Percentiles rank a stretch among this genome's conserved stretches.
phyloP scores from a whole-genome alignment of 2,329 filamentous ascomycete species.

The Fusarium sp. region DNA sequence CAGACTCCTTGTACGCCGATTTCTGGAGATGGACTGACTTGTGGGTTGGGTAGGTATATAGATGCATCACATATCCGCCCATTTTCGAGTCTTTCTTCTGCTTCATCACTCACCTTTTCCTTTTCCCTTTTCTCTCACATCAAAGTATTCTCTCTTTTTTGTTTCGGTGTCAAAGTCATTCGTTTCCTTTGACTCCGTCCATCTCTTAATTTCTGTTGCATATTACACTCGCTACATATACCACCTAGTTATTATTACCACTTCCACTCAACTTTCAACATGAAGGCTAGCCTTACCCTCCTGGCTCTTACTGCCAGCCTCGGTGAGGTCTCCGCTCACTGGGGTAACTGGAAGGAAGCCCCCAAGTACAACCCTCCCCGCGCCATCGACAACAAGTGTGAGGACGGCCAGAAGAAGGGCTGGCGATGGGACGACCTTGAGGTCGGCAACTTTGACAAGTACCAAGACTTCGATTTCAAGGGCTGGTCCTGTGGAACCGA shows the following conservation, averaged over 20 bases:
- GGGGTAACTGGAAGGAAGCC: constrained; percentile 46
- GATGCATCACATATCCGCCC: constrained; percentile 41
- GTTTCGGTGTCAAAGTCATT: constrained; percentile 63
- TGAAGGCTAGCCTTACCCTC: constrained; percentile 63
- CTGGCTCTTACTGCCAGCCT: constrained; percentile 63
- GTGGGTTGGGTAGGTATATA: constrained; percentile 48
- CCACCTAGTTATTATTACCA: constrained; percentile 6
- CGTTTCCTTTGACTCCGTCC: constrained; percentile 62
- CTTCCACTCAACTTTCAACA: constrained; percentile 48
- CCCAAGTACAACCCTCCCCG: constrained; percentile 72
- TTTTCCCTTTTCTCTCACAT: constrained; percentile 44
- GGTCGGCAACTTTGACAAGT: constrained; percentile 70
- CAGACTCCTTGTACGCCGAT: constrained; percentile 11
- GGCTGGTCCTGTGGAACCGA: constrained; percentile 76
- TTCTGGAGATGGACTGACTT: constrained; percentile 13
- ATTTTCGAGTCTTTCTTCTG: constrained; percentile 31
- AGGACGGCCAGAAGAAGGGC: constrained; percentile 72
- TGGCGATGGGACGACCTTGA: constrained; percentile 77
- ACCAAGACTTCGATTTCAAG: constrained; percentile 78
- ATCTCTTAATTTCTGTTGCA: constrained; percentile 44
- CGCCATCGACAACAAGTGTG: constrained; percentile 83
- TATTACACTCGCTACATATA: constrained; percentile 38
- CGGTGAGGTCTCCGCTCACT: constrained; percentile 61
- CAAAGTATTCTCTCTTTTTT: constrained; percentile 40
- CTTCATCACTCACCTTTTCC: constrained; percentile 43